Evolutionary conservation across 495 filamentous ascomycete genomes (phyloP).

Genomic region (Talaromyces liani): DNA sequence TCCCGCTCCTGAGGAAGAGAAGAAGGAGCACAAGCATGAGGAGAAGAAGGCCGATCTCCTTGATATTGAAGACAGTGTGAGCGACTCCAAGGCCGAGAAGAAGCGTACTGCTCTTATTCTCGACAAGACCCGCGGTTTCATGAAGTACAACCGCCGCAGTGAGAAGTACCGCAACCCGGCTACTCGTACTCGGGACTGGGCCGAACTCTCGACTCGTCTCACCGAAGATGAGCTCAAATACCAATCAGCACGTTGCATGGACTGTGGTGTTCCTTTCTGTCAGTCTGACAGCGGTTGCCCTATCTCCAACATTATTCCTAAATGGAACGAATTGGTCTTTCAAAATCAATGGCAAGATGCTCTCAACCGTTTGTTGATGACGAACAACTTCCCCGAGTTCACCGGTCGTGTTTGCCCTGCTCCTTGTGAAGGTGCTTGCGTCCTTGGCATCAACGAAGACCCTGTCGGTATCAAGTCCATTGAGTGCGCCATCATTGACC

Average conservation of each 20-base stretch:
- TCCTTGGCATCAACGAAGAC: slow-evolving; percentile 97
- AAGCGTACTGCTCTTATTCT: slow-evolving; percentile 88
- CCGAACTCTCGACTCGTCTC: slow-evolving; percentile 80
- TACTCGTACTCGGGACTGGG: slow-evolving; percentile 90
- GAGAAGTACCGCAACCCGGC: slow-evolving; percentile 92
- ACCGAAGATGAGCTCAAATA: slow-evolving; percentile 98
- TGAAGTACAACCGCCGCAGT: slow-evolving; percentile 91
- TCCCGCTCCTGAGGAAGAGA: slow-evolving; percentile 43
- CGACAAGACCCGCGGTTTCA: slow-evolving; percentile 97
- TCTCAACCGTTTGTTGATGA: slow-evolving; percentile 91
- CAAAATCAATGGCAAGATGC: slow-evolving; percentile 88
- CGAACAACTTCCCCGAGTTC: slow-evolving; percentile 99
- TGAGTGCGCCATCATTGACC: slow-evolving; percentile 98
- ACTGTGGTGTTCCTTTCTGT: slow-evolving; percentile 99
- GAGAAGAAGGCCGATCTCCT: slow-evolving; percentile 73
- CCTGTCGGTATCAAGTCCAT: slow-evolving; percentile 99
- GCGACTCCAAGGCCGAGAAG: slow-evolving; percentile 81
- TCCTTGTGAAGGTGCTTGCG: slow-evolving; percentile 95
- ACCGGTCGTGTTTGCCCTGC: slow-evolving; percentile 98
- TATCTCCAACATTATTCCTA: slow-evolving; percentile 99
- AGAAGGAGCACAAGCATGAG: slow-evolving; percentile 53
- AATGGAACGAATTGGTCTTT: slow-evolving; percentile 97
- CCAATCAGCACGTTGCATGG: slow-evolving; percentile 98
- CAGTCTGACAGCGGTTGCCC: slow-evolving; percentile 97
- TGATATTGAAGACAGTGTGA: slow-evolving; percentile 92